phyloP scores from a whole-genome alignment of 164 flowering plant species.

The Macadamia tetraphylla region DNA sequence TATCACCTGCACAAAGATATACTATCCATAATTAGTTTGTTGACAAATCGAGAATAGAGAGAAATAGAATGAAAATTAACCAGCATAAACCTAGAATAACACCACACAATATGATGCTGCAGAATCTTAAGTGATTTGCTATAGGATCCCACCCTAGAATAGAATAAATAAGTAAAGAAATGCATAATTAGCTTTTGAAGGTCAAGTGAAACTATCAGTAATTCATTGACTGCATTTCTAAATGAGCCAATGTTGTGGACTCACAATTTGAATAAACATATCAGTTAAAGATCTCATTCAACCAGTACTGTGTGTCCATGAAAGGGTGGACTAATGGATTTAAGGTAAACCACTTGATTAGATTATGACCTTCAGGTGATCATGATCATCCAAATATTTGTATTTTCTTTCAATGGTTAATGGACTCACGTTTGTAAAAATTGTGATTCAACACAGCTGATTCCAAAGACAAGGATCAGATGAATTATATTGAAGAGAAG shows the following conservation, averaged over 20 bases:
- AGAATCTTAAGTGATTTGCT: too few species aligned
- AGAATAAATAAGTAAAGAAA: too few species aligned
- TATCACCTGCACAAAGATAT: slow-evolving; percentile 40
- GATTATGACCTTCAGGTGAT: not conserved
- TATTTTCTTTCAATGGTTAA: not conserved
- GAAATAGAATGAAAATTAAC: not conserved
- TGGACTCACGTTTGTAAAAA: not conserved
- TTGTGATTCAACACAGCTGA: not conserved
- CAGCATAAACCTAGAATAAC: not conserved
- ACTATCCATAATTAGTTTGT: not conserved
- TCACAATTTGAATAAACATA: too few species aligned
- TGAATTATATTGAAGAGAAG: not conserved
- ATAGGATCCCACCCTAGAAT: too few species aligned
- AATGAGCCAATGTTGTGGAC: too few species aligned
- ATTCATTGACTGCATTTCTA: too few species aligned
- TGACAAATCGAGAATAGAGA: not conserved
- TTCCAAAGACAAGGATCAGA: not conserved
- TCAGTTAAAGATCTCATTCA: too few species aligned
- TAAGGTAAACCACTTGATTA: not conserved
- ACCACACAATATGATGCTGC: not conserved
- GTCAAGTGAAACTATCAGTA: too few species aligned
- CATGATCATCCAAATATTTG: not conserved
- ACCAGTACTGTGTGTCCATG: too few species aligned
- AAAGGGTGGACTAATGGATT: too few species aligned
- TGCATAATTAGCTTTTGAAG: too few species aligned